A percentile compares a stretch with the other conserved stretches of the same genome.
Conservation (phyloP, 495 filamentous ascomycete genomes). For the Cercophora scortea region DNA sequence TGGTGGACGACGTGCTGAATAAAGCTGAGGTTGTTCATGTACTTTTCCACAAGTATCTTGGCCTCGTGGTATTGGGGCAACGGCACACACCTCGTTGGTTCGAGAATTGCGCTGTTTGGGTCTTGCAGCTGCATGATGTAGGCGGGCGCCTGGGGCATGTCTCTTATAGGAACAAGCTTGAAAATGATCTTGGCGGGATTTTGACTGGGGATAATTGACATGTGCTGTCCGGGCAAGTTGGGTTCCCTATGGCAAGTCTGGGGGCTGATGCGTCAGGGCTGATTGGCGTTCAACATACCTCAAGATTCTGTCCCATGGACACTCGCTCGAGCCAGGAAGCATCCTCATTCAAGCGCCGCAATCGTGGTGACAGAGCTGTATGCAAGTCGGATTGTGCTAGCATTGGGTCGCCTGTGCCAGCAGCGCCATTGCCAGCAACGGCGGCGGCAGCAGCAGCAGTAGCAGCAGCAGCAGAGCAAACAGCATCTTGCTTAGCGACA, state of each 20-base stretch:
- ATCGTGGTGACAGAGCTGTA: too few relatives aligned
- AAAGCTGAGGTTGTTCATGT: background rate
- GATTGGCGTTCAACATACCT: background rate
- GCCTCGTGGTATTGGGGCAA: background rate
- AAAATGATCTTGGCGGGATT: background rate
- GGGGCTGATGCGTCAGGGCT: too few relatives aligned
- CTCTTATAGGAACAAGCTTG: background rate
- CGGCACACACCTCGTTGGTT: background rate
- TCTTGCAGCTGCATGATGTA: background rate
- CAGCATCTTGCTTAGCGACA: too few relatives aligned
- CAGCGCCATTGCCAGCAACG: too few relatives aligned
- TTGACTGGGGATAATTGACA: background rate
- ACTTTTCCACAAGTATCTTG: background rate
- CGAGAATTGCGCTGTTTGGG: background rate
- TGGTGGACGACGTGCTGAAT: background rate
- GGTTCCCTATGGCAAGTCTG: too few relatives aligned
- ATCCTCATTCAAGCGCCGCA: too few relatives aligned
- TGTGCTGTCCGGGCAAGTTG: too few relatives aligned
- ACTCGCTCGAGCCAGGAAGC: background rate
- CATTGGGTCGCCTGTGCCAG: too few relatives aligned
- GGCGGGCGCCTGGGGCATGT: background rate
- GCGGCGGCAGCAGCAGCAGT: too few relatives aligned
- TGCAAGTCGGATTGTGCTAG: too few relatives aligned
- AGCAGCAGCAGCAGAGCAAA: too few relatives aligned
- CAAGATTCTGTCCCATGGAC: background rate